Evolutionary conservation across 2,329 filamentous ascomycete genomes (phyloP).

Genomic region (Coniosporium tulheliwenetii): DNA sequence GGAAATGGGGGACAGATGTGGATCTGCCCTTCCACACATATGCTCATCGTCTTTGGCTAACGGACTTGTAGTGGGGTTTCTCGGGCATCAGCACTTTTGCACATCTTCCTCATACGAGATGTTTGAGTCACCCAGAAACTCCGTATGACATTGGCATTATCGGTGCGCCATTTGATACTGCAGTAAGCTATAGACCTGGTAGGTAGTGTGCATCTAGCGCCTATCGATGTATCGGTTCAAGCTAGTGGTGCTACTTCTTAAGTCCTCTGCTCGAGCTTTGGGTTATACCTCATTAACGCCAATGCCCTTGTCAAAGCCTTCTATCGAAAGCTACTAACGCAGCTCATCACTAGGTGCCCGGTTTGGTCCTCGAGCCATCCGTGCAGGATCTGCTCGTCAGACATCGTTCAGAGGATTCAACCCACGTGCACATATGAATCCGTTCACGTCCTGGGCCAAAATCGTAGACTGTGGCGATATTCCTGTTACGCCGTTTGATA

Average conservation of each 20-base stretch:
- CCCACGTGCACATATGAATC: slow-evolving; percentile 66
- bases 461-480: slow-evolving; percentile 87
- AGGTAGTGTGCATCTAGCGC: slow-evolving; percentile 2
- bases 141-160: slow-evolving; percentile 32
- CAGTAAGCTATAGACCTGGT: slow-evolving; percentile 29
- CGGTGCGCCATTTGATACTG: slow-evolving; percentile 34
- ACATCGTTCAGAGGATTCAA: slow-evolving; percentile 71
- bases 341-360: slow-evolving; percentile 28
- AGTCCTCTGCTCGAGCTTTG: too few species aligned
- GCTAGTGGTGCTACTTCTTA: too few species aligned
- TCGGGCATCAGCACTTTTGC: slow-evolving; percentile 48
- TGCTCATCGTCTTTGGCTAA: too few species aligned
- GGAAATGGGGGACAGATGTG: slow-evolving; percentile 27
- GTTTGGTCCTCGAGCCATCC: slow-evolving; percentile 78
- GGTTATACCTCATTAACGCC: too few species aligned
- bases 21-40: neutral
- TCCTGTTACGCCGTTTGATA: slow-evolving; percentile 75
- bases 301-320: too few species aligned
- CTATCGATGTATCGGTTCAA: neutral
- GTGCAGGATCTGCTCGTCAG: slow-evolving; percentile 68
- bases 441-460: slow-evolving; percentile 62
- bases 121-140: slow-evolving; percentile 28
- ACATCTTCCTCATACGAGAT: slow-evolving; percentile 30
- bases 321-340: too few species aligned
- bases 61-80: slow-evolving; percentile 40